These are phyloP conservation scores for Pseudohyphozyma bogoriensis DNA, from an alignment of 768 basidiomycete species.

Conservation along the genomic window DNA sequence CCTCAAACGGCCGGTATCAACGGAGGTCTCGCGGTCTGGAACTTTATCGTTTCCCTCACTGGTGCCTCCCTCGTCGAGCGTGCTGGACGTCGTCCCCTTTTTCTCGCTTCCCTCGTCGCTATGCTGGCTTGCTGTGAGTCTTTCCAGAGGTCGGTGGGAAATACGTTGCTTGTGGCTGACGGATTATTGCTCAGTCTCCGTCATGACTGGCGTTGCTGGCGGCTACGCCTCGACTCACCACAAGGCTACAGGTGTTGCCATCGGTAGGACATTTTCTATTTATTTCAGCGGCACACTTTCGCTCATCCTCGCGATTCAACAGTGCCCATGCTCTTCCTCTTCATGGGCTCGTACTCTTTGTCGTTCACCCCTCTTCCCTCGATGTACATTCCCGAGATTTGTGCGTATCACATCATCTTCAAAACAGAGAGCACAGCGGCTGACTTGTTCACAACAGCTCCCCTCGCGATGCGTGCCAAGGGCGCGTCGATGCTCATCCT, in stretches of 20 bases:
- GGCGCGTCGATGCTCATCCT: not conserved
- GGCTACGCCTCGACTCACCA: not conserved
- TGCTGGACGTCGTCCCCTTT: not conserved
- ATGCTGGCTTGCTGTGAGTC: not conserved
- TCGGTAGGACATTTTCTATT: too few species aligned
- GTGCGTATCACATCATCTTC: too few species aligned
- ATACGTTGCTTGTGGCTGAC: too few species aligned
- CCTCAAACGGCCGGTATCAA: slow-evolving; percentile 26
- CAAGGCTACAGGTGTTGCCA: not conserved
- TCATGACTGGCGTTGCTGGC: not conserved
- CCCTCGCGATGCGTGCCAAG: not conserved
- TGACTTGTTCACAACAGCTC: too few species aligned
- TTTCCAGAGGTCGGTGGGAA: not conserved
- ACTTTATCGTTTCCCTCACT: not conserved
- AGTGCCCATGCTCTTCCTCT: not conserved
- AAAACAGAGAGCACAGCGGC: too few species aligned
- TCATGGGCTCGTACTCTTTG: not conserved
- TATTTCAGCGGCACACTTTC: not conserved
- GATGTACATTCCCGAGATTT: not conserved
- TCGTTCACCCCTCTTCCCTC: not conserved
- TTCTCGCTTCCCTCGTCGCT: not conserved
- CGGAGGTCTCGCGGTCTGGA: slow-evolving; percentile 24
- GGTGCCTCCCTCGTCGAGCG: slow-evolving; percentile 8
- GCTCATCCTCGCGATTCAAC: not conserved
- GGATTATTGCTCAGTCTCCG: not conserved